Base-by-base conservation (phyloP, 805 yeast species). In the Schwanniomyces pseudopolymorphus region DNA sequence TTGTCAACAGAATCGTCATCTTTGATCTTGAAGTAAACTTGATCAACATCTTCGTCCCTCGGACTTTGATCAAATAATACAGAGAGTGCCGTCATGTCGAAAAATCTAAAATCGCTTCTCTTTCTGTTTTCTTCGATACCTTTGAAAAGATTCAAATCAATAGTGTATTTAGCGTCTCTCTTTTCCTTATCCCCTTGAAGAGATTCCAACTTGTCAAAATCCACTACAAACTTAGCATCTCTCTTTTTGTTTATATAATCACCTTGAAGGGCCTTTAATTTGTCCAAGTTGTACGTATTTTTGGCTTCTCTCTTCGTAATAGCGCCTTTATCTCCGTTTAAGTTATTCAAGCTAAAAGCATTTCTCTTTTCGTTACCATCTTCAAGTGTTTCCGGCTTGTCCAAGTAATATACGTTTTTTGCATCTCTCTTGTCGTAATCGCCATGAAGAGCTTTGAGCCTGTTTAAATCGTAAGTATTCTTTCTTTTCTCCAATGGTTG, bases 101-200 rank as follows among this genome's bases (percentile, higher is more conserved):
- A 31, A 6, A 31, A 14, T 5, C 35, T 31, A 31, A 14, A 5
- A 16, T 31, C 35, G 8, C 11, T 14, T 31, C 35, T 31, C 11
- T 31, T 31, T 31, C 41, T 11, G 4, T 26, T 26, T 11, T 26
- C 28, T 5, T 10, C 45, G 21, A 25, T 26, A 3, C 17, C 33
- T 36, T 41, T 37, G 20, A 47, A 36, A 20, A 33, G 19, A 16
- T 25, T 16, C 40, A 52, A 42, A 42, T 49, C 38, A 16, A 50
- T 14, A 14, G 49, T 48, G 36, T 57, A 53, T 33, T 57, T 56
- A 17, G 55, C 53, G 22, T 55, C 59, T 26, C 47, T 42, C 33
- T 46, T 52, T 28, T 40, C 49, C 19, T 39, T 46, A 14, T 44
- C 50, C 9, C 31, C 40, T 21, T 43, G 20, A 13, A n/a, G 42